Evolutionary conservation across 371 early-diverging fungal species (phyloP).

Genomic region (Mortierella sp.): DNA sequence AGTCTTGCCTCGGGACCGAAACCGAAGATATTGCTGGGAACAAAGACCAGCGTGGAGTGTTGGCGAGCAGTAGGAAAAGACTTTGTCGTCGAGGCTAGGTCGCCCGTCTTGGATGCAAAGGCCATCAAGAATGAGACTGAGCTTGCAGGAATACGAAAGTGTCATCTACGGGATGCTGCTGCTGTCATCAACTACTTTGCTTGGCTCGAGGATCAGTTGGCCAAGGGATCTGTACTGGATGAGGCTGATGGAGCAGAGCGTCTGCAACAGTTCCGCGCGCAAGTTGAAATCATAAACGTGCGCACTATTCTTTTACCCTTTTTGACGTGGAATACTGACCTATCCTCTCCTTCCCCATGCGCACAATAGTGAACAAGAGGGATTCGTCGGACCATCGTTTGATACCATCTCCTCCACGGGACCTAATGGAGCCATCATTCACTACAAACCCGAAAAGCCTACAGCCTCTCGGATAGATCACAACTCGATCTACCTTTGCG

Average conservation of each 20-base stretch:
- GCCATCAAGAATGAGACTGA: conserved; percentile 95
- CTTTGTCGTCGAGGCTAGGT: conserved; percentile 61
- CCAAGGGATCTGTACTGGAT: conserved; percentile 63
- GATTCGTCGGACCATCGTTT: conserved; percentile 93
- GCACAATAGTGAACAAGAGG: conserved; percentile 63
- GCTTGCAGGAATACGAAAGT: conserved; percentile 91
- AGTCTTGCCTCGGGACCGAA: conserved; percentile 40
- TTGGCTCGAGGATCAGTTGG: conserved; percentile 91
- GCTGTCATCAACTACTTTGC: conserved; percentile 93
- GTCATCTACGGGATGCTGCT: conserved; percentile 95
- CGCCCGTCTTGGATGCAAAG: conserved; percentile 84
- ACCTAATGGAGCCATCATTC: conserved; percentile 98
- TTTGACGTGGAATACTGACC: not conserved
- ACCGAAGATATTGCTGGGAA: conserved; percentile 65
- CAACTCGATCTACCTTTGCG: conserved; percentile 90
- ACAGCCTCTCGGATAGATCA: conserved; percentile 72
- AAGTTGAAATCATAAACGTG: conserved; percentile 2
- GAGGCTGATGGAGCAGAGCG: conserved; percentile 84
- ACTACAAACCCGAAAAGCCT: conserved; percentile 92
- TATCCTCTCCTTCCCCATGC: too few relatives aligned
- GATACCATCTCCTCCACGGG: conserved; percentile 98
- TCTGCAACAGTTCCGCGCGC: conserved; percentile 37
- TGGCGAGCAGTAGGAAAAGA: conserved; percentile 63
- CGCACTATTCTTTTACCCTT: not conserved
- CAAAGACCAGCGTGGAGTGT: conserved; percentile 68